Conservation (phyloP, 2,329 filamentous ascomycete genomes). For the Cordyceps tenuipes region DNA sequence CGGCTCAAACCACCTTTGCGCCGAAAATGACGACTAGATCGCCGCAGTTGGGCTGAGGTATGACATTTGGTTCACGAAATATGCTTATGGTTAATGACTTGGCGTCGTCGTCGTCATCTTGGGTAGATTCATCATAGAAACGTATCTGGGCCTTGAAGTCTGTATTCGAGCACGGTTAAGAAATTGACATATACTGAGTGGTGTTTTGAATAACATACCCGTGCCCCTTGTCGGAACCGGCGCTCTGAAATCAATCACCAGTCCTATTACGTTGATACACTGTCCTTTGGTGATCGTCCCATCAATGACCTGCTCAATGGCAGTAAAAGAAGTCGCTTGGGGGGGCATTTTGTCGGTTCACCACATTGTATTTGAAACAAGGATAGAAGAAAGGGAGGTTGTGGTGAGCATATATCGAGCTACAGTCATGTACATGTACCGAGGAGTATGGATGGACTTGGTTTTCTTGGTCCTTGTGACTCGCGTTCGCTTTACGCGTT, state of each 20-base stretch:
- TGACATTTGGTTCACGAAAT: slow-evolving; percentile 45
- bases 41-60: slow-evolving; percentile 38
- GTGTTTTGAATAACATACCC: slow-evolving; percentile 32
- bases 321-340: slow-evolving; percentile 2
- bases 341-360: not conserved
- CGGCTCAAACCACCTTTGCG: slow-evolving; percentile 39
- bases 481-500: not conserved
- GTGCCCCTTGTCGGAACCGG: slow-evolving; percentile 41
- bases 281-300: slow-evolving; percentile 20
- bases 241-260: slow-evolving; percentile 57
- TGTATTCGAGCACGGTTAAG: slow-evolving; percentile 19
- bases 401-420: not conserved
- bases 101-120: slow-evolving; percentile 27
- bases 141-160: slow-evolving; percentile 54
- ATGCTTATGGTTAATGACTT: slow-evolving; percentile 44
- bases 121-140: slow-evolving; percentile 49
- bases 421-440: too few species aligned
- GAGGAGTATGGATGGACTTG: not conserved
- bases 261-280: slow-evolving; percentile 54
- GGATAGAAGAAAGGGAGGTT: not conserved
- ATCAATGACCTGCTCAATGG: slow-evolving; percentile 36
- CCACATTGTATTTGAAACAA: not conserved
- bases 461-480: not conserved
- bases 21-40: slow-evolving; percentile 38
- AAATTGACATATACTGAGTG: not conserved